Conservation (phyloP, 2,329 filamentous ascomycete species). For the Colletotrichum liriopes region DNA sequence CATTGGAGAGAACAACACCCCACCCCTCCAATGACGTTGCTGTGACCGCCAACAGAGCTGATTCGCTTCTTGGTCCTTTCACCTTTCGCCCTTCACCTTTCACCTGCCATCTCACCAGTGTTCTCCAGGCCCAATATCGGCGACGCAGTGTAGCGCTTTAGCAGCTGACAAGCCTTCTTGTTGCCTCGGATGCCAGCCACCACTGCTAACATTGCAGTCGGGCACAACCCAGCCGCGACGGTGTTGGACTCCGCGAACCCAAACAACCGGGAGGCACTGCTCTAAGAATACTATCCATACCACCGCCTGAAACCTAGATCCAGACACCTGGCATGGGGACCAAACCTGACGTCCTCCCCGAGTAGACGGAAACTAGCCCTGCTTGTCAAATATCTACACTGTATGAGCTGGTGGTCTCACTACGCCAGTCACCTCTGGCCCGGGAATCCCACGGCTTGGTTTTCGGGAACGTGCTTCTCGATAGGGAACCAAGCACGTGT, state of each 20-base stretch:
- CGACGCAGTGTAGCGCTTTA: background rate
- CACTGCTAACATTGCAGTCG: background rate
- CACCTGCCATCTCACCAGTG: constrained; percentile 10
- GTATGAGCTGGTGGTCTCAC: background rate
- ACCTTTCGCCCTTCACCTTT: background rate
- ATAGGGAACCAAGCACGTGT: background rate
- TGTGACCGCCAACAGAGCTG: constrained; percentile 35
- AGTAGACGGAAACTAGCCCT: background rate
- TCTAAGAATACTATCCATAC: background rate
- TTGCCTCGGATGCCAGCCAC: constrained; percentile 1
- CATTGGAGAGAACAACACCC: constrained; percentile 24
- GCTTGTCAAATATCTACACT: background rate
- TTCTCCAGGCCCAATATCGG: background rate
- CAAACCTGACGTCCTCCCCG: background rate
- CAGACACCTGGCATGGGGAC: background rate
- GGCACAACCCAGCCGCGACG: background rate
- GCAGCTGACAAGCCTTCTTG: constrained; percentile 1
- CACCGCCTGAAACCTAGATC: constrained; percentile 13
- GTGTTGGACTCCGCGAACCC: background rate
- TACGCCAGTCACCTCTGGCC: background rate
- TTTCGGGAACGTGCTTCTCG: background rate
- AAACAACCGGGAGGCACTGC: background rate
- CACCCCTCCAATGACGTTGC: constrained; percentile 41
- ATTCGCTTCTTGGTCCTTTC: constrained; percentile 13
- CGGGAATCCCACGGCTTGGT: background rate